These are phyloP conservation scores for Colletotrichum lentis DNA, from an alignment of 2,329 filamentous ascomycete genomes.

Conservation along the genomic window DNA sequence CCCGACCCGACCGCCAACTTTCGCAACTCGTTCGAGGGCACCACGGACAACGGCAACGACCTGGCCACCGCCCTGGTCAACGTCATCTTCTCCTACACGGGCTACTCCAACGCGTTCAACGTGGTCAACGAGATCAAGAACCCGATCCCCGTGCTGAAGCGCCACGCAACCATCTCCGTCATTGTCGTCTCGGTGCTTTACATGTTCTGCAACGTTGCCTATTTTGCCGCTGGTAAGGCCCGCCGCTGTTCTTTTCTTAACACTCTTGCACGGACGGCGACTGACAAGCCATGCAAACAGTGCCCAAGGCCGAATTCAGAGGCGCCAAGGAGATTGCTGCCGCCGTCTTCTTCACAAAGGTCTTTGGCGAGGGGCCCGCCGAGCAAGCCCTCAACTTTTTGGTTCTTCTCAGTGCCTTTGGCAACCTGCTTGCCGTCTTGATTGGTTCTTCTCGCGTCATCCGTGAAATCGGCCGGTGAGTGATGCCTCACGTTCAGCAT, in stretches of 20 bases:
- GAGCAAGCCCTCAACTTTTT: conserved; percentile 65
- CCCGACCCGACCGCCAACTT: conserved; percentile 49
- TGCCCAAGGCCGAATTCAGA: conserved; percentile 61
- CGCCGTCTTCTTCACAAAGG: conserved; percentile 65
- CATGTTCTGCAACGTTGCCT: conserved; percentile 67
- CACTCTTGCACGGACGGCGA: neutral
- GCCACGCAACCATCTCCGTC: conserved; percentile 59
- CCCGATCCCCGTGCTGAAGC: conserved; percentile 64
- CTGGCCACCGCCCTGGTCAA: conserved; percentile 61
- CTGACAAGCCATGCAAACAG: conserved; percentile 40
- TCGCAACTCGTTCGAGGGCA: conserved; percentile 48
- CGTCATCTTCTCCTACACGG: conserved; percentile 66
- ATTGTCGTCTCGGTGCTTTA: conserved; percentile 62
- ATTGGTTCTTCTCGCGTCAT: conserved; percentile 65
- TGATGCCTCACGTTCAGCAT: too few relatives aligned
- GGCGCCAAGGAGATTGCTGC: conserved; percentile 63
- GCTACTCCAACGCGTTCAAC: conserved; percentile 68
- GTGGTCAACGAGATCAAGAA: conserved; percentile 70
- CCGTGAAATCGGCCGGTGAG: conserved; percentile 67
- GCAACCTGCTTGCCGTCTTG: conserved; percentile 64
- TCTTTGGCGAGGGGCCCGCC: conserved; percentile 62
- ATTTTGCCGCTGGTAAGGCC: conserved; percentile 54
- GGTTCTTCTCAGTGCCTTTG: conserved; percentile 65
- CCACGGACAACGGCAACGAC: conserved; percentile 49
- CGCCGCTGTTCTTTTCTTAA: too few relatives aligned